phyloP scores from a whole-genome alignment of 805 yeast genomes.

The Nakazawaea laoshanensis region DNA sequence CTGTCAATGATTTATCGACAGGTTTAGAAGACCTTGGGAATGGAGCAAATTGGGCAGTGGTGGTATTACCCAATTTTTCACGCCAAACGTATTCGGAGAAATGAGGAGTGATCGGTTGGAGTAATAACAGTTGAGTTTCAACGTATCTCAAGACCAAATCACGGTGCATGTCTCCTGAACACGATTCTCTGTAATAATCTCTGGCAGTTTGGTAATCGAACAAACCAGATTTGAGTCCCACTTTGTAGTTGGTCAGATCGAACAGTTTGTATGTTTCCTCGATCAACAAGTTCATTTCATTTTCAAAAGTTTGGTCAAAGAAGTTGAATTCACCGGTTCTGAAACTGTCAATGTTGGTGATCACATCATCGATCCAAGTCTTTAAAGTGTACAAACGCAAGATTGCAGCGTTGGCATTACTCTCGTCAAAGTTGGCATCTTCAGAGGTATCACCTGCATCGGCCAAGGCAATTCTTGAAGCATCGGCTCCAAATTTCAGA shows the following conservation, averaged over 20 bases:
- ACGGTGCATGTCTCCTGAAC: slow-evolving; percentile 59
- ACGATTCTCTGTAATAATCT: slow-evolving; percentile 89
- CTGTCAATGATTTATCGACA: slow-evolving; percentile 49
- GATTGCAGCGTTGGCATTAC: slow-evolving; percentile 95
- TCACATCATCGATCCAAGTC: slow-evolving; percentile 88
- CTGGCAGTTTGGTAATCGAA: slow-evolving; percentile 93
- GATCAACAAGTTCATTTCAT: slow-evolving; percentile 82
- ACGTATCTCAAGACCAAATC: slow-evolving; percentile 77
- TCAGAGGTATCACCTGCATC: slow-evolving; percentile 98
- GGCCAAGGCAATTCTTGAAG: slow-evolving; percentile 93
- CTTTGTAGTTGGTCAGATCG: slow-evolving; percentile 69
- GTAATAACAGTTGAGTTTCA: slow-evolving; percentile 74
- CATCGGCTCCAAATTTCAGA: slow-evolving; percentile 93
- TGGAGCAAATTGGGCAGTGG: slow-evolving; percentile 60
- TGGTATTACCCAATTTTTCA: slow-evolving; percentile 62
- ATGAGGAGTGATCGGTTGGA: slow-evolving; percentile 94
- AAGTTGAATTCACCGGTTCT: slow-evolving; percentile 55
- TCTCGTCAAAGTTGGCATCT: slow-evolving; percentile 96
- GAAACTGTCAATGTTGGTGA: slow-evolving; percentile 40
- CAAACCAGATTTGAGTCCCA: slow-evolving; percentile 83
- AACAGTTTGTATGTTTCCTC: slow-evolving; percentile 68
- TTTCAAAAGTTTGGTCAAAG: slow-evolving; percentile 85
- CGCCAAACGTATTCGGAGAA: slow-evolving; percentile 85
- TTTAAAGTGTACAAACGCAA: slow-evolving; percentile 84
- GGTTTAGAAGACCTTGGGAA: slow-evolving; percentile 79